Evolutionary conservation across 2,329 filamentous ascomycete genomes (phyloP), one percentile per base, ranked within the genome.

Genomic region (Colletotrichum horii): DNA sequence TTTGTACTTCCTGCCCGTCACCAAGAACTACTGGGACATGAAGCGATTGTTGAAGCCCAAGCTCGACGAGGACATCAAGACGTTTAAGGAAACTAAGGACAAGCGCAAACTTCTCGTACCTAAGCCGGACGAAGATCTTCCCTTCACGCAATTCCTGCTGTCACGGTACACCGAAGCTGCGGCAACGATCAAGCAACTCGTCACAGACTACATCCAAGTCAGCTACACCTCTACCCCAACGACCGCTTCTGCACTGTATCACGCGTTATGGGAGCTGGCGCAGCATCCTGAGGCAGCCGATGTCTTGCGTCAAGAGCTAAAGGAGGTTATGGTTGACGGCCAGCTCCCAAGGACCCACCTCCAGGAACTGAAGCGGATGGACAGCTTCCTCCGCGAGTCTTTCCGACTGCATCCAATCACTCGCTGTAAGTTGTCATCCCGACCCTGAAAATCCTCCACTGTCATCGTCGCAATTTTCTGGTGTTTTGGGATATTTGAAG

Each of bases 361-460:
- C 1, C 55, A 58, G 1, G 55, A 58, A 30, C 16, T 58, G 55
- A 58, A 58, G 55, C 55, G 55, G 1, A 58, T 58, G 55, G 55
- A 58, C 16, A 58, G 55, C 26, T 58, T 58, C 55, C 55, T 58
- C 24, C 55, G 55, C 14, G 55, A 58, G 55, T 58, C 55, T 19
- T 58, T 58, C 24, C 22, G 55, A 30, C 22, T 58, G 9, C 55
- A 58, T 3, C 55, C 55, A 4, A 30, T 58, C 9, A 58, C 24
- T 6, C 55, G 22, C 55, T 58, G 55, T 58, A 58, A 58, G 55
- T 58, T 19, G 11, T 11, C 12, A 52, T 14, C 3, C 43, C 12
- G 14, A 22, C n/a, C 0, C 3, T n/a, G 9, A 48, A 48, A 4
- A 48, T 12, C 6, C n/a, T 22, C 9, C 19, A 48, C 19, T 24